Evolutionary conservation across 257 asterid genomes (phyloP).

Genomic region (Linderniella brevidens): DNA sequence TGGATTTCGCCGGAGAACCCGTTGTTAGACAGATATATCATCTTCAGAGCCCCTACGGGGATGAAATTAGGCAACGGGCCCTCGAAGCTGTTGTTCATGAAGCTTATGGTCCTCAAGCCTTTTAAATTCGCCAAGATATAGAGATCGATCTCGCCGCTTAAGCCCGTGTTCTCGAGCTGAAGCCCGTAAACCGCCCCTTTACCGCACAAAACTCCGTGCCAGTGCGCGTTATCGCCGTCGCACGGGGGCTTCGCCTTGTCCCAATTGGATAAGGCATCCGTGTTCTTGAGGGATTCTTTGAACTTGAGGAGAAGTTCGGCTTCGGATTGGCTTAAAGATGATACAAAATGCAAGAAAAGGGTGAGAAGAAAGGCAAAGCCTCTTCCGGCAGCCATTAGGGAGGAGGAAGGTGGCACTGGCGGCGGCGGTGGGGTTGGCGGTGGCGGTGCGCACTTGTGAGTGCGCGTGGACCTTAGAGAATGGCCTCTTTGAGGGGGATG

Average conservation of each 20-base stretch:
- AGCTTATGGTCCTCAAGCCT: constrained; percentile 34
- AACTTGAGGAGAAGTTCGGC: constrained; percentile 22
- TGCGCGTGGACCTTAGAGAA: too few relatives aligned
- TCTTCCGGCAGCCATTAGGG: too few relatives aligned
- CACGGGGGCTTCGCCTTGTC: constrained; percentile 2
- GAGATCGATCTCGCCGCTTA: constrained; percentile 47
- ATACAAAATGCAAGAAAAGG: constrained; percentile 5
- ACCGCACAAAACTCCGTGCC: constrained; percentile 2
- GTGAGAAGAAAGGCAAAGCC: too few relatives aligned
- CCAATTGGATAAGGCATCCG: constrained; percentile 20
- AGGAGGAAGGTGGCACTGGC: too few relatives aligned
- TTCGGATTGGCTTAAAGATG: constrained; percentile 12
- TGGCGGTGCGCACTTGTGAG: too few relatives aligned
- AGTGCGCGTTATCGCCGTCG: neutral
- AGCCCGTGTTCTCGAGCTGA: constrained; percentile 46
- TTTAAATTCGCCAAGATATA: constrained; percentile 29
- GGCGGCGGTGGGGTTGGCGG: too few relatives aligned
- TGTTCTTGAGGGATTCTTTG: constrained; percentile 20
- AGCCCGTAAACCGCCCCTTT: constrained; percentile 45
- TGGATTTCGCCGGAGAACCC: constrained; percentile 40
- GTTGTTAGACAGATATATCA: constrained; percentile 37
- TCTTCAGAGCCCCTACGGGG: constrained; percentile 19
- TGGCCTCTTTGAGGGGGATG: too few relatives aligned
- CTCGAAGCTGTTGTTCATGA: constrained; percentile 39
- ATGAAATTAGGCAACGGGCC: constrained; percentile 41